Evolutionary conservation across 257 asterid species (phyloP).

Genomic region (Ilex asprella): DNA sequence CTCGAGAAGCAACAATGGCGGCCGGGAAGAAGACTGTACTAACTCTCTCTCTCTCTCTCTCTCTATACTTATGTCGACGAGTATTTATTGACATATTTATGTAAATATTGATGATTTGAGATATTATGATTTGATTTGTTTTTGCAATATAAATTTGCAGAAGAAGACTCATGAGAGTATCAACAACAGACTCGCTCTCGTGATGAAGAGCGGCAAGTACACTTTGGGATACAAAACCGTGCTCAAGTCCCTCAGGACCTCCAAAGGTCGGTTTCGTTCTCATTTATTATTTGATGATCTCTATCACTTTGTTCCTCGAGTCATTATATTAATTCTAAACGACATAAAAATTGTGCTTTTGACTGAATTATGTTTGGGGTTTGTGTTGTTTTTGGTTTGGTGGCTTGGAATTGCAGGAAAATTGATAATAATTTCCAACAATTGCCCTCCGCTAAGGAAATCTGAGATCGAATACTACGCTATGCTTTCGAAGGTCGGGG

Average conservation of each 20-base stretch:
- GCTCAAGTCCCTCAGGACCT: slow-evolving; percentile 63
- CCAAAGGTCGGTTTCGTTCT: slow-evolving; percentile 40
- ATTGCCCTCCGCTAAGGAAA: slow-evolving; percentile 81
- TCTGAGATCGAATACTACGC: slow-evolving; percentile 35
- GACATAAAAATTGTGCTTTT: too few species aligned
- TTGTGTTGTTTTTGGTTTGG: background rate
- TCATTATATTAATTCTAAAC: background rate
- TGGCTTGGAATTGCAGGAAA: slow-evolving; percentile 33
- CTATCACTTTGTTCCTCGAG: background rate
- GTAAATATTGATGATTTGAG: too few species aligned
- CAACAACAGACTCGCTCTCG: slow-evolving; percentile 67
- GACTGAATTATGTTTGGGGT: background rate
- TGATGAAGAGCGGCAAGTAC: slow-evolving; percentile 83
- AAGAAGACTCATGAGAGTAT: slow-evolving; percentile 85
- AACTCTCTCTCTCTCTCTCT: too few species aligned
- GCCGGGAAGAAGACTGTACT: too few species aligned
- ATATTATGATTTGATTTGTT: too few species aligned
- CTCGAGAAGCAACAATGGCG: too few species aligned
- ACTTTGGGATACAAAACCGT: slow-evolving; percentile 87
- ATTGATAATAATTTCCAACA: slow-evolving; percentile 71
- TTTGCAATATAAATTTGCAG: slow-evolving; percentile 17
- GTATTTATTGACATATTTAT: too few species aligned
- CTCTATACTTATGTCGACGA: too few species aligned
- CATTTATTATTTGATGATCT: background rate
- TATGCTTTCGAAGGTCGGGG: too few species aligned